These are phyloP conservation scores for Aureobasidium lini DNA, from an alignment of 2,329 filamentous ascomycete species.

Conservation along the genomic window DNA sequence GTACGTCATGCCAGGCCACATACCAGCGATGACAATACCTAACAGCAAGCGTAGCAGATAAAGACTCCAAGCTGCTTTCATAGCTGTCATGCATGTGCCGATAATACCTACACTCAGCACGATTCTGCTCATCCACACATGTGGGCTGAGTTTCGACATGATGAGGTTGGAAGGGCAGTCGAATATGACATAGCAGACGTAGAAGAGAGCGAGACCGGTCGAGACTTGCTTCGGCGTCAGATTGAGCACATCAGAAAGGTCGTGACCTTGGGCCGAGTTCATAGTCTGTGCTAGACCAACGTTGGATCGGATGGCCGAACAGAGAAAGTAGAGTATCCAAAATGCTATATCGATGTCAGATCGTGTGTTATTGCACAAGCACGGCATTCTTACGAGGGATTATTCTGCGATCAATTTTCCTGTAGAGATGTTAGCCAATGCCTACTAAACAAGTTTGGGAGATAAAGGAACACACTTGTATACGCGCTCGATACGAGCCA, in stretches of 20 bases:
- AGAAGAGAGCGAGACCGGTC: conserved; percentile 79
- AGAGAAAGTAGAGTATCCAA: conserved; percentile 86
- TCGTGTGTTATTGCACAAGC: not conserved
- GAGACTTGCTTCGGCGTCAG: conserved; percentile 71
- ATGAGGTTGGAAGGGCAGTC: conserved; percentile 82
- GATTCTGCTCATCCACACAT: conserved; percentile 87
- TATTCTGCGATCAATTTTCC: conserved; percentile 24
- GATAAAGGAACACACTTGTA: conserved; percentile 8
- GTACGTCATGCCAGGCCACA: conserved; percentile 95
- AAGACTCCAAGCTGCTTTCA: conserved; percentile 74
- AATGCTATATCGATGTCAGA: conserved; percentile 50
- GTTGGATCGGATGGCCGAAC: conserved; percentile 85
- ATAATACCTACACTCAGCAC: conserved; percentile 81
- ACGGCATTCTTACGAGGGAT: conserved; percentile 20
- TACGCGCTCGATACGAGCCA: conserved; percentile 14
- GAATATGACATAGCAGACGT: conserved; percentile 85
- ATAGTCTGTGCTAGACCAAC: conserved; percentile 92
- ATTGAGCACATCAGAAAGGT: conserved; percentile 63
- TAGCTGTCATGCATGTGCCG: conserved; percentile 74
- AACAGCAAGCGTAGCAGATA: conserved; percentile 80
- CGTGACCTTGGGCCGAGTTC: conserved; percentile 64
- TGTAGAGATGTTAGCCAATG: not conserved
- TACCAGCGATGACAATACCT: conserved; percentile 80
- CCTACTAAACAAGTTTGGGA: not conserved
- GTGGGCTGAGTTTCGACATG: conserved; percentile 78